Base-by-base conservation (phyloP, 805 yeast species). In the Candida multigemmis region DNA sequence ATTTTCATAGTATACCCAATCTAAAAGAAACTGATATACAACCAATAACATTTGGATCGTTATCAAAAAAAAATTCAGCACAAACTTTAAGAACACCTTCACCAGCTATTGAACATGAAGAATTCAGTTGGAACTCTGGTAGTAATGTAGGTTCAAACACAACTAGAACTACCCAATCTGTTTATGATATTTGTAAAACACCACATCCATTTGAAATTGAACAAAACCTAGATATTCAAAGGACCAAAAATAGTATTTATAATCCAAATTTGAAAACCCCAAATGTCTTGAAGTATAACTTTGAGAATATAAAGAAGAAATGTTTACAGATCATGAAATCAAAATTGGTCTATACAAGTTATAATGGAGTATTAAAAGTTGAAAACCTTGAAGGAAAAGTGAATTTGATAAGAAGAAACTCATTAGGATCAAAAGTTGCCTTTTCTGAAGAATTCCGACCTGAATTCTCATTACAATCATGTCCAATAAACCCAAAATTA, bases 401-500 rank as follows among this genome's bases (percentile, higher is more conserved):
- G 4, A 19, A 17, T 12, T 14, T 19, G n/a, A 17, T 12, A 14
- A 44, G 44, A 15, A 33, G 34, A 16, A 39, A 36, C 14, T 38
- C 45, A 5, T 40, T 61, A 12, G 32, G 46, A 5, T 58, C 65
- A 1, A 49, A 38, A 28, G 59, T 59, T 7, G 67, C 65, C 4
- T 71, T 61, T 37, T 46, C 62, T 4, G 71, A 69, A 15, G 71
- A 68, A 32, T 71, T 58, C 35, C 44, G 74, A 22, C 70, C 74
- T 0, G 77, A 71, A 36, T 71, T 64, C 37, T 45, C 53, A 9
- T 34, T 71, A 15, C 81, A 74, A 43, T 71, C 76, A 7, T 68
- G 75, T 39, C 77, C 76, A 1, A 48, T 61, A 10, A 52, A 59
- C 12, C 58, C 66, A 9, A 70, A 71, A 30, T 46, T 72, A 6